Base-by-base conservation (phyloP, 2,329 filamentous ascomycete genomes). In the Botrytis paeoniae region DNA sequence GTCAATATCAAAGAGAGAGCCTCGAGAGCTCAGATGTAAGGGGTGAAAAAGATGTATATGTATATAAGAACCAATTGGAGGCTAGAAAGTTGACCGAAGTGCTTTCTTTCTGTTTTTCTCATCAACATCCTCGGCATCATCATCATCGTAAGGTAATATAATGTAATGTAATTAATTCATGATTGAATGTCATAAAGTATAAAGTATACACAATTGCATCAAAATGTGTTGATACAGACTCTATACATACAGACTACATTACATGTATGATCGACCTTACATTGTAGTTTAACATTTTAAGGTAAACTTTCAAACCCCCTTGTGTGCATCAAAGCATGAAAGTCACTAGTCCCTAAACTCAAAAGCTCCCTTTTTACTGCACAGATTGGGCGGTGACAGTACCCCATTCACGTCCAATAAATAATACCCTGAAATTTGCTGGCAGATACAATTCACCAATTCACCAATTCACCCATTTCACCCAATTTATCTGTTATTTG, bases 261-360 rank as follows among this genome's bases (percentile, higher is more conserved):
- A 43, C 41, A 43, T 43, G 16, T 43, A 43, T 45, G 43, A 45
- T 45, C 20, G 37, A 37, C 9, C 37, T 41, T 4, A 3, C 43
- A 45, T 45, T 7, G 43, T 8, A 22, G 14, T 25, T 51, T 10
- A 29, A n/a, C 25, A 22, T 37, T 25, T 14, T 10, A 22, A 25
- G 20, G 5, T 12, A 61, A 61, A 37, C 59, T 61, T 61, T 61
- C 20, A 12, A 25, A 39, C 20, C 32, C 57, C 32, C 57, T 20
- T 39, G 22, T 37, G 25, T 7, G 20, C 20, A 41, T 3, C 22
- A 37, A 61, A 63, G 16, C 14, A 63, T 63, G 16, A 45, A 32
- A 41, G 32, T 32, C 62, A 65, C 63, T 48, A 65, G 63, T 48
- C 63, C 63, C 3, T 48, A 65, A 65, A 65, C 62, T 48, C 32